Conservation (phyloP, 768 basidiomycete genomes). For the Naganishia kalamii region DNA sequence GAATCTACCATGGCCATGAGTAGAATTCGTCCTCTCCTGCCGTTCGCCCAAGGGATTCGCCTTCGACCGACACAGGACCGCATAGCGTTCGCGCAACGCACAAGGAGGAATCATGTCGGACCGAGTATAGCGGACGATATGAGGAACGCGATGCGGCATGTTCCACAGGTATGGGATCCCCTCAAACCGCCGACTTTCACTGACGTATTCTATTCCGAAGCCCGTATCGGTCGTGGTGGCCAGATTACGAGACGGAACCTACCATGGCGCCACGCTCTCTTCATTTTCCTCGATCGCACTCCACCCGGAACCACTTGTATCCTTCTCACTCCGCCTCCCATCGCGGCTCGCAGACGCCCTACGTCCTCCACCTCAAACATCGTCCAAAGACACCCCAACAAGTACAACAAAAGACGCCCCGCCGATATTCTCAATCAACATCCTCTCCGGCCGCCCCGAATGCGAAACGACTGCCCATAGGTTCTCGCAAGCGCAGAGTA, state of each 20-base stretch:
- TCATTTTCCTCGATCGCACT: slow-evolving; percentile 88
- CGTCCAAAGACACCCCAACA: neutral
- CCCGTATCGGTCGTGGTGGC: slow-evolving; percentile 81
- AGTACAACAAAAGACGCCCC: neutral
- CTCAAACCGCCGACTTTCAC: neutral
- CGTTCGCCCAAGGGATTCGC: too few relatives aligned
- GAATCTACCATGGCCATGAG: neutral
- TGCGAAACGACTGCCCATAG: slow-evolving; percentile 55
- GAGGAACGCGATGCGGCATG: slow-evolving; percentile 46
- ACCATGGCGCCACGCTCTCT: slow-evolving; percentile 87
- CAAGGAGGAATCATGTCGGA: neutral
- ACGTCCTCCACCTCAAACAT: slow-evolving; percentile 28
- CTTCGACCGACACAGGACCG: too few relatives aligned
- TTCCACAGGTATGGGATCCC: slow-evolving; percentile 46
- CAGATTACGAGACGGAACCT: slow-evolving; percentile 52
- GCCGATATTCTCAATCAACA: slow-evolving; percentile 63
- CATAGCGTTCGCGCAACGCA: too few relatives aligned
- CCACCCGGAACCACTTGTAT: slow-evolving; percentile 77
- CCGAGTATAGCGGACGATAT: slow-evolving; percentile 26
- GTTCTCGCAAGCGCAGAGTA: slow-evolving; percentile 59
- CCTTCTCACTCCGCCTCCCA: slow-evolving; percentile 82
- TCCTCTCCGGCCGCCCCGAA: slow-evolving; percentile 63
- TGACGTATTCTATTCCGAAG: slow-evolving; percentile 50
- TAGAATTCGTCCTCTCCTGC: neutral
- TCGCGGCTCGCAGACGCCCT: slow-evolving; percentile 67